phyloP scores from a whole-genome alignment of 1,284 basidiomycete species.

The Fistulinella cinereoalba region DNA sequence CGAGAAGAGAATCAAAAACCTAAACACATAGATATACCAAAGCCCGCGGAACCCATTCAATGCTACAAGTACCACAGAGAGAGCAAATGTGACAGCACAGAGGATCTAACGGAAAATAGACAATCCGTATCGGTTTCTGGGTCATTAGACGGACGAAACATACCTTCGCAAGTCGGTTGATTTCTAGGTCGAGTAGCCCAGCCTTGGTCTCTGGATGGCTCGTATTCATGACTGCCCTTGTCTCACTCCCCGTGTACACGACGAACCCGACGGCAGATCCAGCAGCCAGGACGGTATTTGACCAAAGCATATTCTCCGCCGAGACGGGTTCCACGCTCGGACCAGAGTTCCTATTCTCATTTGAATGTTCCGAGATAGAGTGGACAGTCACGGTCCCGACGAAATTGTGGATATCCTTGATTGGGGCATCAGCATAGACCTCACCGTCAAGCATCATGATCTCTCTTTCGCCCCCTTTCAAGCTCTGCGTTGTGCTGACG shows the following conservation, averaged over 20 bases:
- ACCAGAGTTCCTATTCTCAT: conserved; percentile 30
- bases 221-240: conserved; percentile 98
- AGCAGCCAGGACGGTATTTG: conserved; percentile 96
- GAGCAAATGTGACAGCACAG: conserved; percentile 88
- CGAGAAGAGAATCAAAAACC: conserved; percentile 97
- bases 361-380: conserved; percentile 40
- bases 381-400: conserved; percentile 89
- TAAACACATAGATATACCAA: conserved; percentile 96
- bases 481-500: conserved; percentile 39
- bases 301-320: conserved; percentile 95
- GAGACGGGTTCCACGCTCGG: conserved; percentile 77
- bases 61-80: conserved; percentile 90
- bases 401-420: conserved; percentile 96
- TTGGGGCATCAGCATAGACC: conserved; percentile 90
- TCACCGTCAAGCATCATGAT: conserved; percentile 77
- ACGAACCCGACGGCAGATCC: conserved; percentile 92
- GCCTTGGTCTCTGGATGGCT: conserved; percentile 96
- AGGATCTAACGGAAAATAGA: conserved; percentile 66
- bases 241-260: conserved; percentile 93
- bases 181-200: conserved; percentile 90
- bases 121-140: not conserved
- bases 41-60: conserved; percentile 94
- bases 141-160: conserved; percentile 12
- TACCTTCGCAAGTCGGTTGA: conserved; percentile 94
- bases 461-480: conserved; percentile 45